These are phyloP conservation scores for Haplosporangium sp. DNA, from an alignment of 371 early-diverging fungal species.

Conservation along the genomic window DNA sequence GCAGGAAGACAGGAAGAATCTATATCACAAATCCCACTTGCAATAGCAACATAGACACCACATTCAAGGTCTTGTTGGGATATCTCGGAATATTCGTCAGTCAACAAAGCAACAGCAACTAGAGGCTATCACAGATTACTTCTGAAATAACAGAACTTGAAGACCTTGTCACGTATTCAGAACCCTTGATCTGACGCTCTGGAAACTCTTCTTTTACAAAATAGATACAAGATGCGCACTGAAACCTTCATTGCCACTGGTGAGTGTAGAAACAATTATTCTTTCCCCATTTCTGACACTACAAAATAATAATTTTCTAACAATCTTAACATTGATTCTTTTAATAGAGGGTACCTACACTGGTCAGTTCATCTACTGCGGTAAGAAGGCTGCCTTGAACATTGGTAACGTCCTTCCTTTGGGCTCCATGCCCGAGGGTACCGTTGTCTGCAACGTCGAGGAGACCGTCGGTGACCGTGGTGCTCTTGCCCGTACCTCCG, in stretches of 20 bases:
- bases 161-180: no score
- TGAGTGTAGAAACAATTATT: slow-evolving; percentile 1
- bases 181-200: no score
- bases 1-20: no score
- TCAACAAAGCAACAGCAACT: no score
- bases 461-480: slow-evolving; percentile 99
- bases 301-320: neutral
- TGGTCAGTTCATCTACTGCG: slow-evolving; percentile 99
- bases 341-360: slow-evolving; percentile 95
- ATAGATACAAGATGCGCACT: slow-evolving; percentile 89
- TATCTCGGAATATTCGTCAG: no score
- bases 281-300: neutral
- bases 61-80: no score
- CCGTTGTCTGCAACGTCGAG: slow-evolving; percentile 99
- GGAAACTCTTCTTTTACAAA: neutral
- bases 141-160: no score
- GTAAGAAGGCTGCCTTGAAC: slow-evolving; percentile 97
- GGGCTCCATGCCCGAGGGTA: slow-evolving; percentile 99
- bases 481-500: slow-evolving; percentile 97
- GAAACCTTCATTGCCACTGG: slow-evolving; percentile 98
- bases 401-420: slow-evolving; percentile 98
- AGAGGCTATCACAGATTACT: no score
- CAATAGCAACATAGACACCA: no score
- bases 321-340: neutral
- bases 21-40: no score